Conservation (phyloP, 768 basidiomycete genomes). For the Serendipita sp. region DNA sequence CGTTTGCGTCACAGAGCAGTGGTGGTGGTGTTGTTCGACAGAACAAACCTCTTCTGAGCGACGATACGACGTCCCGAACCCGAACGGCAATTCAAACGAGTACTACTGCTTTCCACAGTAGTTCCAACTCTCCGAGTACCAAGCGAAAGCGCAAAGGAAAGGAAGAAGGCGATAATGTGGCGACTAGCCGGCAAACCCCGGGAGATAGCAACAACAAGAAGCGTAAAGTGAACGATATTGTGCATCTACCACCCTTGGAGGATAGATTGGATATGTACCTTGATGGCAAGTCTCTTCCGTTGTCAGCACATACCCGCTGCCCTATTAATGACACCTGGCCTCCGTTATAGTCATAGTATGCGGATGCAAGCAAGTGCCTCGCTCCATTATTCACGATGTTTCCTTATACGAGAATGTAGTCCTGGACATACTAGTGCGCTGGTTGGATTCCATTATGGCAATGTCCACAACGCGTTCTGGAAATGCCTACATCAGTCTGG, state of each 20-base stretch:
- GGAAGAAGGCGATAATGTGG: neutral
- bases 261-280: neutral
- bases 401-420: neutral
- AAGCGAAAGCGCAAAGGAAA: neutral
- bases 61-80: too few relatives aligned
- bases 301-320: neutral
- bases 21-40: too few relatives aligned
- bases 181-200: neutral
- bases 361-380: neutral
- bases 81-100: too few relatives aligned
- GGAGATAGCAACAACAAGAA: neutral
- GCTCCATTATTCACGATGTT: neutral
- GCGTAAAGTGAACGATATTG: neutral
- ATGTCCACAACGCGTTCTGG: neutral
- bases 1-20: too few relatives aligned
- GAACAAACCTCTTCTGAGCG: too few relatives aligned
- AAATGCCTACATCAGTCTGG: neutral
- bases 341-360: neutral
- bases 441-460: neutral
- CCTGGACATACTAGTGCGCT: neutral
- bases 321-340: neutral
- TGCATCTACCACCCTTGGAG: neutral
- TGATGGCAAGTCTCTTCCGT: neutral
- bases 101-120: too few relatives aligned
- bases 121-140: too few relatives aligned